Conservation (phyloP, 2,329 filamentous ascomycete species). For the Fusarium camptoceras region DNA sequence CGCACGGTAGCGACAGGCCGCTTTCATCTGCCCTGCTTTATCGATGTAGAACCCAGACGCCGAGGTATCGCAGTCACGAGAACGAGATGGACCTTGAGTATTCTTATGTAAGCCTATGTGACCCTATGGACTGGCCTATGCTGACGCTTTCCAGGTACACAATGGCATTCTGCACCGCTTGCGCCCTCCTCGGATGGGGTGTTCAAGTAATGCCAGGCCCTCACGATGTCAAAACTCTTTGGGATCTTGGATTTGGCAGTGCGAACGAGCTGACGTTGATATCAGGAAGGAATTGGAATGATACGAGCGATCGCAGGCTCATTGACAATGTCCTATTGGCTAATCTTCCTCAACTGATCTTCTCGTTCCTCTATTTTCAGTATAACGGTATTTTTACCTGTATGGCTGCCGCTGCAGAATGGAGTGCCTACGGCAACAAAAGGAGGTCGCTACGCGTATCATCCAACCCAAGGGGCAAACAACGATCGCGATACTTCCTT, state of each 20-base stretch:
- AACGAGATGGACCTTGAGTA: not conserved
- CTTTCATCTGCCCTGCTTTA: fast-evolving
- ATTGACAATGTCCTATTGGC: fast-evolving
- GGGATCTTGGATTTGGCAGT: not conserved
- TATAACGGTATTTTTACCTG: not conserved
- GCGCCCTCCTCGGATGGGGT: fast-evolving
- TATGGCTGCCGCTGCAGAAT: not conserved
- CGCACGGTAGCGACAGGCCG: fast-evolving
- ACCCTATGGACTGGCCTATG: fast-evolving
- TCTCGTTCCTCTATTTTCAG: not conserved
- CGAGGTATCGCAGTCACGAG: not conserved
- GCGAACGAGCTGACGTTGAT: not conserved
- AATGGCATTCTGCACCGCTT: fast-evolving
- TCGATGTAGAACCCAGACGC: fast-evolving
- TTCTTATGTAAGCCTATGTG: fast-evolving
- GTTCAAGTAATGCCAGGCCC: fast-evolving
- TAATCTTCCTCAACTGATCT: not conserved
- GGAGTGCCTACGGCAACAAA: not conserved
- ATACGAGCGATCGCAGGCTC: not conserved
- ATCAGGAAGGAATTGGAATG: not conserved
- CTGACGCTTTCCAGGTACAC: not conserved
- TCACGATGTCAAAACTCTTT: fast-evolving
- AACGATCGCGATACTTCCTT: not conserved
- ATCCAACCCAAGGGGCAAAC: not conserved
- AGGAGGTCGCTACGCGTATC: not conserved